phyloP scores from a whole-genome alignment of 2,329 filamentous ascomycete species.

The Monilinia polystroma region DNA sequence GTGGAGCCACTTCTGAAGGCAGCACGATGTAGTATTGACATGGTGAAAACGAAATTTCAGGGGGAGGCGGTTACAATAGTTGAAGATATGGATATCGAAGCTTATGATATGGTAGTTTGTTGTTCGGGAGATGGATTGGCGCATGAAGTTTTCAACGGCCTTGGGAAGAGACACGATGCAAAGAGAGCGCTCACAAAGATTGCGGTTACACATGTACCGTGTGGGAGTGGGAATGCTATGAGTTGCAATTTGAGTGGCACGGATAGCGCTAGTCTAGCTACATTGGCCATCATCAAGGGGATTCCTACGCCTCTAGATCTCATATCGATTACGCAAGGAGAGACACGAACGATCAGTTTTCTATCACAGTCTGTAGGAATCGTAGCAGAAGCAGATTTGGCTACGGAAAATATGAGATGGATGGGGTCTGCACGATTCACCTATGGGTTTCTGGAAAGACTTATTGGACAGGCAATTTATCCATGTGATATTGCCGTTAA shows the following conservation, averaged over 20 bases:
- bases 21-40: slow-evolving; percentile 73
- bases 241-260: slow-evolving; percentile 87
- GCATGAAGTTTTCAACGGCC: slow-evolving; percentile 92
- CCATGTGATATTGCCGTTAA: slow-evolving; percentile 88
- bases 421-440: slow-evolving; percentile 87
- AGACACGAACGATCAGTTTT: slow-evolving; percentile 75
- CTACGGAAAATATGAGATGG: slow-evolving; percentile 88
- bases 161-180: slow-evolving; percentile 75
- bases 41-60: slow-evolving; percentile 66
- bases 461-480: slow-evolving; percentile 75
- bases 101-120: slow-evolving; percentile 81
- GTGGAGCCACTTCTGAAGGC: slow-evolving; percentile 81
- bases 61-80: slow-evolving; percentile 80
- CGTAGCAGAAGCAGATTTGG: slow-evolving; percentile 85
- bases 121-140: slow-evolving; percentile 91
- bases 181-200: slow-evolving; percentile 70
- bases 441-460: slow-evolving; percentile 74
- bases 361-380: slow-evolving; percentile 88
- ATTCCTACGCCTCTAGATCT: slow-evolving; percentile 81
- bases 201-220: slow-evolving; percentile 83
- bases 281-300: slow-evolving; percentile 84
- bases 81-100: slow-evolving; percentile 71
- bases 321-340: slow-evolving; percentile 81
- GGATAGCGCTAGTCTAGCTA: slow-evolving; percentile 69
- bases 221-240: slow-evolving; percentile 93